Conservation (phyloP, 176 grass and related monocot genomes). For the Chrysopogon serrulatus region DNA sequence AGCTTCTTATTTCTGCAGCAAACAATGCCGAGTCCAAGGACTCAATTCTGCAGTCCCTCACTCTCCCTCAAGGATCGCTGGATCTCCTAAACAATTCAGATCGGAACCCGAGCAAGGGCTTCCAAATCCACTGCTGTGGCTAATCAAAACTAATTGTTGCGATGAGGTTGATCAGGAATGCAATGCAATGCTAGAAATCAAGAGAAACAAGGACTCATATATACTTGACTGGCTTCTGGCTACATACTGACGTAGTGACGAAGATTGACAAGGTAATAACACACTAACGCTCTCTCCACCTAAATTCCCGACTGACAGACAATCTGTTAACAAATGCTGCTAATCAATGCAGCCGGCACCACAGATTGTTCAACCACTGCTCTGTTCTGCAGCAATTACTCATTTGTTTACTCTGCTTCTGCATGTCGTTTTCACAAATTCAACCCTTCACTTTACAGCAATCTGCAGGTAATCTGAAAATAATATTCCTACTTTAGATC, state of each 20-base stretch:
- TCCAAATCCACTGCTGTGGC: not conserved
- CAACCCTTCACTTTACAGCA: not conserved
- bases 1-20: not conserved
- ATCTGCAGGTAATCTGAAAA: not conserved
- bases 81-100: not conserved
- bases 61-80: not conserved
- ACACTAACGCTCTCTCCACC: not conserved
- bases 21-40: too few relatives aligned
- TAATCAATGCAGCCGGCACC: not conserved
- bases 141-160: not conserved
- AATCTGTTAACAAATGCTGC: not conserved
- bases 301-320: not conserved
- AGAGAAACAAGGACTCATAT: not conserved
- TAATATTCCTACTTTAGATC: not conserved
- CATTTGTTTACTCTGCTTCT: not conserved
- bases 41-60: not conserved
- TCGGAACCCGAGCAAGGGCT: not conserved
- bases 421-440: not conserved
- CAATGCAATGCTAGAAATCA: not conserved
- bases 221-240: not conserved
- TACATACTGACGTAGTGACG: not conserved
- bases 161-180: not conserved
- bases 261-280: not conserved
- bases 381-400: not conserved
- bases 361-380: not conserved